Conservation (phyloP, 805 yeast genomes). For the Yueomyces sinensis region DNA sequence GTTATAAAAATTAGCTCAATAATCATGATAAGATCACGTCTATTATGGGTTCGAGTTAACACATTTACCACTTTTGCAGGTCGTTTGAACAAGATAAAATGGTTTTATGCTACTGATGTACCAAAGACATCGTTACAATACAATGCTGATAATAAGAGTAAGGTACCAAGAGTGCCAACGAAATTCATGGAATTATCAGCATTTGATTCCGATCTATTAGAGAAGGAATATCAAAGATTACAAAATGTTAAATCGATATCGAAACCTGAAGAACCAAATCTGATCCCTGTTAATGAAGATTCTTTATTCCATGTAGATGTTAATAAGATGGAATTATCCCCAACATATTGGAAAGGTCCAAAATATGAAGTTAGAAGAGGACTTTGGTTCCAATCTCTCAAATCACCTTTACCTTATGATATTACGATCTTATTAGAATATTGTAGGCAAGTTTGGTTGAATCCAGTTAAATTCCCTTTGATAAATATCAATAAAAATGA, state of each 20-base stretch:
- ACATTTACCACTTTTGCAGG: too few relatives aligned
- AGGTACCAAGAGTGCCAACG: conserved; percentile 31
- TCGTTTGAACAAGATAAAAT: too few relatives aligned
- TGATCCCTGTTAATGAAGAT: conserved; percentile 65
- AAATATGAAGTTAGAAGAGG: conserved; percentile 73
- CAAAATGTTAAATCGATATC: conserved; percentile 6
- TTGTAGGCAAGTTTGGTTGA: not conserved
- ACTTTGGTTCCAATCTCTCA: conserved; percentile 58
- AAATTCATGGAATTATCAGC: conserved; percentile 57
- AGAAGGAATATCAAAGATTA: too few relatives aligned
- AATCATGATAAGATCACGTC: too few relatives aligned
- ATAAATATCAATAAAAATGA: too few relatives aligned
- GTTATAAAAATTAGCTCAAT: too few relatives aligned
- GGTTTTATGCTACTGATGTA: conserved; percentile 80
- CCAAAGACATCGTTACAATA: conserved; percentile 52
- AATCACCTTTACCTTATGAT: conserved; percentile 37
- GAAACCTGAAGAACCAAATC: not conserved
- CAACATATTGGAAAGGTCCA: conserved; percentile 87
- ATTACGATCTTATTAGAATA: conserved; percentile 48
- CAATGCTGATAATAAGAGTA: conserved; percentile 18
- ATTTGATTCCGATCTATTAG: conserved; percentile 45
- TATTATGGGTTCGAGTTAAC: too few relatives aligned
- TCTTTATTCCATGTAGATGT: conserved; percentile 63
- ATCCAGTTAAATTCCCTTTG: too few relatives aligned
- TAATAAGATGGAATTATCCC: conserved; percentile 36